These are phyloP conservation scores for Coemansia sp. DNA, from an alignment of 192 early-diverging fungal species.

Conservation along the genomic window DNA sequence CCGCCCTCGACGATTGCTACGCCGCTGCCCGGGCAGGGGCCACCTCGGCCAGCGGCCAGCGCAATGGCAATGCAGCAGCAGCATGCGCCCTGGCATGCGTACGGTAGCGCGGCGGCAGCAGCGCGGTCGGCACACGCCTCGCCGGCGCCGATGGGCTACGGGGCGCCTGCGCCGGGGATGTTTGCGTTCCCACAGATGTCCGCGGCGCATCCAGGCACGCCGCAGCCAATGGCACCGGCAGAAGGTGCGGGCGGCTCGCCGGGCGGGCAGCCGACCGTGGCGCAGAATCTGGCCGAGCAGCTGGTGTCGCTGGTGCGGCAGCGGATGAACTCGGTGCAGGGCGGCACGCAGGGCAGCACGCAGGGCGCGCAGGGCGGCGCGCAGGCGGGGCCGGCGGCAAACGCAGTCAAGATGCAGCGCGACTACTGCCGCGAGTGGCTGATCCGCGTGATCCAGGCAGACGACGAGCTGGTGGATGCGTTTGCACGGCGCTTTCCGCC, in stretches of 20 bases:
- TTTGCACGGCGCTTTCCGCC: slow-evolving; percentile 50
- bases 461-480: slow-evolving; percentile 51
- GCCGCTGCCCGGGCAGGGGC: slow-evolving; percentile 37
- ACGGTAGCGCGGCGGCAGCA: slow-evolving; percentile 13
- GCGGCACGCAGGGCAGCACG: not conserved
- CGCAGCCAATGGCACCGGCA: not conserved
- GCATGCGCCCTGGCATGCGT: slow-evolving; percentile 25
- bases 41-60: not conserved
- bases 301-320: slow-evolving; percentile 47
- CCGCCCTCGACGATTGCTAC: slow-evolving; percentile 46
- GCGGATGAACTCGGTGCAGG: slow-evolving; percentile 34
- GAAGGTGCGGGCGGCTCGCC: not conserved
- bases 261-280: slow-evolving; percentile 12
- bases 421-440: slow-evolving; percentile 50
- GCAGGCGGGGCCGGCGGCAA: not conserved
- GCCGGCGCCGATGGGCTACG: slow-evolving; percentile 26
- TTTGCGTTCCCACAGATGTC: slow-evolving; percentile 32
- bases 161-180: slow-evolving; percentile 23
- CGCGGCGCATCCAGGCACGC: slow-evolving; percentile 8
- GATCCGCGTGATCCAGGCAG: slow-evolving; percentile 44
- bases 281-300: slow-evolving; percentile 50
- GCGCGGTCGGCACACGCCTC: slow-evolving; percentile 33
- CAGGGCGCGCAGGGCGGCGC: slow-evolving; percentile 2
- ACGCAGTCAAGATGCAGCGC: slow-evolving; percentile 29
- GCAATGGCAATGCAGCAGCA: slow-evolving; percentile 12